Evolutionary conservation across 2,329 filamentous ascomycete genomes (phyloP).

Genomic region (Ophiosphaerella herpotricha): DNA sequence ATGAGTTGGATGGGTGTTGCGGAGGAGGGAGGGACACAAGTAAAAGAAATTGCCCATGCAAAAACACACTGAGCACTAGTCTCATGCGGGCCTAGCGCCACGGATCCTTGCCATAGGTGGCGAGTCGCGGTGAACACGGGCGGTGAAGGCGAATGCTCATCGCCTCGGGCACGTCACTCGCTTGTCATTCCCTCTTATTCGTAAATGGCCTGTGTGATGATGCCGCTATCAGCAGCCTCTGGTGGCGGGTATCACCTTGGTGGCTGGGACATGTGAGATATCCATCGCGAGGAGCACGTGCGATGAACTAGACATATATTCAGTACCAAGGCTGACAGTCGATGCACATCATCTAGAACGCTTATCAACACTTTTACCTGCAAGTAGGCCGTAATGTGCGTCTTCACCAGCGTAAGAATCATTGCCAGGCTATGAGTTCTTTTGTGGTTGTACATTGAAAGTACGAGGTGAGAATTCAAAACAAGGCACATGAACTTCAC

Average conservation of each 20-base stretch:
- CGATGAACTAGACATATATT: not conserved
- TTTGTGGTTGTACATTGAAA: too few relatives aligned
- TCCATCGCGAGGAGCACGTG: not conserved
- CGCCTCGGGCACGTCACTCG: not conserved
- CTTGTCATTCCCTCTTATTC: not conserved
- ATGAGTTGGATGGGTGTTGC: constrained; percentile 34
- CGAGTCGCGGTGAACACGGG: constrained; percentile 33
- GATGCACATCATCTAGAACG: too few relatives aligned
- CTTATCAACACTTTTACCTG: too few relatives aligned
- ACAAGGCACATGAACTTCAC: too few relatives aligned
- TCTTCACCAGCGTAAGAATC: too few relatives aligned
- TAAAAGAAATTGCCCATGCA: constrained; percentile 29
- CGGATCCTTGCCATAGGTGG: constrained; percentile 10
- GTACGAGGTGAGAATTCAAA: too few relatives aligned
- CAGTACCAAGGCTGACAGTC: too few relatives aligned
- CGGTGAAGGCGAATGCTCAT: constrained; percentile 1
- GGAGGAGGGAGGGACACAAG: constrained; percentile 25
- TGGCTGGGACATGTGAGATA: not conserved
- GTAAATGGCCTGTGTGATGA: constrained; percentile 3
- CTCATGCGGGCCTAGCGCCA: not conserved
- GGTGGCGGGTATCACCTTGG: not conserved
- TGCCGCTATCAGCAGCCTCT: not conserved
- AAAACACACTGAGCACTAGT: constrained; percentile 22
- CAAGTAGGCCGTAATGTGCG: too few relatives aligned
- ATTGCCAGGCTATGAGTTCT: too few relatives aligned